Evolutionary conservation across 1,284 basidiomycete genomes (phyloP).

Genomic region (Cryptococcus maquisensis): DNA sequence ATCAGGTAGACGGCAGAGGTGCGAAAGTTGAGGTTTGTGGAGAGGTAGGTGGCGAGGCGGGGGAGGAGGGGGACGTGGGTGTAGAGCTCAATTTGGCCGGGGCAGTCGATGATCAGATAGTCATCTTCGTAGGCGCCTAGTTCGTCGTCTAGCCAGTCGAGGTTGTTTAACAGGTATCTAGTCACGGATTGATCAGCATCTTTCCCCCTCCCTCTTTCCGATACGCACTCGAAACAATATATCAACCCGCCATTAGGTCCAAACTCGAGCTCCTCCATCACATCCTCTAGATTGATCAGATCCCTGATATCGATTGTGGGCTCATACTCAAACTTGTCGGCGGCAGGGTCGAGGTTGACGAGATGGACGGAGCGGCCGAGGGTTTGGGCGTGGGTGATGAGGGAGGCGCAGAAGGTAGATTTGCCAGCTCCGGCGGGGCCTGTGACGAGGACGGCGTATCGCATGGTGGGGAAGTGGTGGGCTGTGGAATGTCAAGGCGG

Average conservation of each 20-base stretch:
- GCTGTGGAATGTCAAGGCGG: not conserved
- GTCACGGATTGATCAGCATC: not conserved
- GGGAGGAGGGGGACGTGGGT: conserved; percentile 97
- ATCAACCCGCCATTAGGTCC: conserved; percentile 97
- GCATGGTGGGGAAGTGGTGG: conserved; percentile 55
- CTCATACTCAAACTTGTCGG: conserved; percentile 87
- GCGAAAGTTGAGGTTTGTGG: conserved; percentile 63
- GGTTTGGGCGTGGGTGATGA: conserved; percentile 85
- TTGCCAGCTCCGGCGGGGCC: conserved; percentile 94
- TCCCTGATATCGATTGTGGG: conserved; percentile 94
- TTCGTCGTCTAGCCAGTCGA: conserved; percentile 99
- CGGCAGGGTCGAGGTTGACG: conserved; percentile 97
- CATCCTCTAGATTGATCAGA: conserved; percentile 87
- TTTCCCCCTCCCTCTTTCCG: not conserved
- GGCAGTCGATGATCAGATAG: conserved; percentile 97
- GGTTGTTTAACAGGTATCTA: conserved; percentile 92
- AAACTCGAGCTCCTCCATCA: conserved; percentile 92
- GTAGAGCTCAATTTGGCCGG: conserved; percentile 98
- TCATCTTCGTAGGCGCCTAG: conserved; percentile 92
- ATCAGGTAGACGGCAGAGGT: conserved; percentile 84
- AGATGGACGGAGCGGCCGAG: conserved; percentile 83
- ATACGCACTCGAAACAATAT: conserved; percentile 97
- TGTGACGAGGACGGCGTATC: conserved; percentile 73
- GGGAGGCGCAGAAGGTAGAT: conserved; percentile 85
- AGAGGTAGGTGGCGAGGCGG: conserved; percentile 65